Evolutionary conservation across 2,329 filamentous ascomycete species (phyloP).

Genomic region (Thielaviopsis populi): DNA sequence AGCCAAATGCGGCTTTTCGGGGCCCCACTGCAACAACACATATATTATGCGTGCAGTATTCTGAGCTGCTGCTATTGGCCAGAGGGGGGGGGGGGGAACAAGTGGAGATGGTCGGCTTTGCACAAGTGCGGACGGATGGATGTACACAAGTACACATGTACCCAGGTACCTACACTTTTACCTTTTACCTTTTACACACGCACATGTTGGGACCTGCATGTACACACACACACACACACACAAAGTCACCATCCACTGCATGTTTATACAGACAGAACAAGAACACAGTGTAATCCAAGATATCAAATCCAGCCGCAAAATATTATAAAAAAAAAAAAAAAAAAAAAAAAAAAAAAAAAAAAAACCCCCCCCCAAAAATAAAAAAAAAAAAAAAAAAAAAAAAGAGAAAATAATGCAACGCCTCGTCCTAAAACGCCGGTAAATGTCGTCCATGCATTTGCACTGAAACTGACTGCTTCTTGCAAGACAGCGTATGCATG

Average conservation of each 20-base stretch:
- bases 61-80: background rate
- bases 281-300: background rate
- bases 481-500: background rate
- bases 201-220: no score
- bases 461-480: background rate
- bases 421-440: constrained; percentile 9
- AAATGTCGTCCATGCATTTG: constrained; percentile 1
- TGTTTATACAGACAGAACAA: background rate
- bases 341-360: background rate
- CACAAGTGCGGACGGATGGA: background rate
- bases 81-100: background rate
- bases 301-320: background rate
- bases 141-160: background rate
- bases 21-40: background rate
- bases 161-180: no score
- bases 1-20: background rate
- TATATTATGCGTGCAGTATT: background rate
- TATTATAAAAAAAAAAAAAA: background rate
- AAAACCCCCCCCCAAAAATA: no score
- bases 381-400: background rate
- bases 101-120: background rate
- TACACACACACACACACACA: background rate
- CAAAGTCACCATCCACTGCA: background rate
- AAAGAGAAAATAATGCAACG: constrained; percentile 8
- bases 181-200: background rate